A percentile compares a stretch with the other conserved stretches of the same genome.
Conservation (phyloP, 345 rosid genomes). For the Acer saccharum region DNA sequence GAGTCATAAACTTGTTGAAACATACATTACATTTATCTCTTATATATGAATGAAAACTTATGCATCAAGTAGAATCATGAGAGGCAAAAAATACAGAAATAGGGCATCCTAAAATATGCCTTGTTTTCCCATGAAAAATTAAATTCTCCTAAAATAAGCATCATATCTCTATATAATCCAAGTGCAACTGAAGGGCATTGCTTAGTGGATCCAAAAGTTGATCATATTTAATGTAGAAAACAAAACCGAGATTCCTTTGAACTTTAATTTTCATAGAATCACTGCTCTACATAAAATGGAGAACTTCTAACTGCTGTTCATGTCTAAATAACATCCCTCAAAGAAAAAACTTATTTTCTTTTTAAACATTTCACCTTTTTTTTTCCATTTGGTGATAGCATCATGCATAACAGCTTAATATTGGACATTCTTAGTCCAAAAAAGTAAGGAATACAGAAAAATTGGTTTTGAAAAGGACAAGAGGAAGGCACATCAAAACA, state of each 20-base stretch:
- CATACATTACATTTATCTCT: not conserved
- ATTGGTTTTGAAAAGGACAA: not conserved
- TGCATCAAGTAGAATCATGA: not conserved
- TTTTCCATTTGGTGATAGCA: not conserved
- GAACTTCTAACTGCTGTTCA: not conserved
- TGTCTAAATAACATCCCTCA: not conserved
- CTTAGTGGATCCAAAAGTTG: not conserved
- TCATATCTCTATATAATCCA: not conserved
- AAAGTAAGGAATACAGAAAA: not conserved
- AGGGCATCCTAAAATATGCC: not conserved
- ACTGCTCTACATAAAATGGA: not conserved
- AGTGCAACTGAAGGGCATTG: not conserved
- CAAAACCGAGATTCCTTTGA: not conserved
- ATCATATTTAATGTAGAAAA: conserved; percentile 6
- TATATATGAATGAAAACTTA: not conserved
- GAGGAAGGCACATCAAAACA: not conserved
- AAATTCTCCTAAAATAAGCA: not conserved
- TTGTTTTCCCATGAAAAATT: not conserved
- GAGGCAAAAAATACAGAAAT: not conserved
- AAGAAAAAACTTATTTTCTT: not conserved
- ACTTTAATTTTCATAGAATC: not conserved
- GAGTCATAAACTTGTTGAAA: conserved; percentile 7
- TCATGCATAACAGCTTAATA: not conserved
- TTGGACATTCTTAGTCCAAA: not conserved
- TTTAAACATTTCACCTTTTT: not conserved